Conservation (phyloP, 2,329 filamentous ascomycete species). For the Cladophialophora bantiana region DNA sequence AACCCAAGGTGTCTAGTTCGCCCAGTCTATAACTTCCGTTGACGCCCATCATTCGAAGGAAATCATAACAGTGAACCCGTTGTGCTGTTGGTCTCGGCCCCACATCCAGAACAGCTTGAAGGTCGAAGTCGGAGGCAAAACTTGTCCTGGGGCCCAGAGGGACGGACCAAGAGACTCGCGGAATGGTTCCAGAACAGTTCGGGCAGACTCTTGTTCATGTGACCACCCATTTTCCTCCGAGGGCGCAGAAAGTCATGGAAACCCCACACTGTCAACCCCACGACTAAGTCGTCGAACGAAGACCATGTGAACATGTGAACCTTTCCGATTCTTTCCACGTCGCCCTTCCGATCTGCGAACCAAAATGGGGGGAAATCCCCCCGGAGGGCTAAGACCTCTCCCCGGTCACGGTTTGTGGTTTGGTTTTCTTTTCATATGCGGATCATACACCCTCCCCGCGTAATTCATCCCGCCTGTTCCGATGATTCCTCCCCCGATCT, state of each 20-base stretch:
- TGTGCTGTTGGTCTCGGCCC: not conserved
- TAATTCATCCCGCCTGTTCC: not conserved
- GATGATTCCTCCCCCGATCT: not conserved
- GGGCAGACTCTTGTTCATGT: not conserved
- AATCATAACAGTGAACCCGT: not conserved
- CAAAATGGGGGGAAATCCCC: not conserved
- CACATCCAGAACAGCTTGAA: not conserved
- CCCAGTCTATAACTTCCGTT: not conserved
- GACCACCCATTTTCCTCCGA: conserved; percentile 2
- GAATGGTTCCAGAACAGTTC: not conserved
- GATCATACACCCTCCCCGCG: not conserved
- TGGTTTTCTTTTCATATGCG: not conserved
- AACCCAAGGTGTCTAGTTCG: not conserved
- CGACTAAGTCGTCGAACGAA: not conserved
- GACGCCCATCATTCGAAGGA: not conserved
- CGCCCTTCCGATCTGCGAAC: not conserved
- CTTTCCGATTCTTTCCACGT: conserved; percentile 5
- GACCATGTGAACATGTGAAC: not conserved
- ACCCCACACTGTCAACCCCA: not conserved
- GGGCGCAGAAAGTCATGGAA: not conserved
- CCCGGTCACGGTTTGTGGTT: not conserved
- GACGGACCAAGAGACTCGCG: not conserved
- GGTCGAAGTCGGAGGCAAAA: not conserved
- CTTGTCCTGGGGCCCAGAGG: not conserved
- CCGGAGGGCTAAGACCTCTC: not conserved